A percentile compares a stretch with the other conserved stretches of the same genome.
Evolutionary conservation across 352 stramenopile genomes (phyloP).

Genomic region (Pythium plurisporium): DNA sequence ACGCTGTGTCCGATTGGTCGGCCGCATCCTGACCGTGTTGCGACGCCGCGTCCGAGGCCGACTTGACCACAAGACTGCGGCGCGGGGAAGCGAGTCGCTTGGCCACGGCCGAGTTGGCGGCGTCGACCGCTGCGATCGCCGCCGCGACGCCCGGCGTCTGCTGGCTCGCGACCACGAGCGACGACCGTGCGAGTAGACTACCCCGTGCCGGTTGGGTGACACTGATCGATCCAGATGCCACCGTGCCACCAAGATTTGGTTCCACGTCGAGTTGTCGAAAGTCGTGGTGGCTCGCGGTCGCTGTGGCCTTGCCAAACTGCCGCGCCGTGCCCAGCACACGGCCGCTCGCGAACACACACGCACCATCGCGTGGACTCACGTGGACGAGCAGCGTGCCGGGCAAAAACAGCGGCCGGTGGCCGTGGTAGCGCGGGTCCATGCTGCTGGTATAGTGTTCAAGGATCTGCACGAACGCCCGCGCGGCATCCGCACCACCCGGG

Average conservation of each 20-base stretch:
- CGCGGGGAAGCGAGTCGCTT: conserved; percentile 10
- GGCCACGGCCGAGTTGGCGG: conserved; percentile 24
- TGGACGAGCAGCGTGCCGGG: conserved; percentile 35
- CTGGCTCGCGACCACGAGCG: conserved; percentile 14
- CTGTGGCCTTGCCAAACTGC: conserved; percentile 16
- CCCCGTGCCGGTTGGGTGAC: too few relatives aligned
- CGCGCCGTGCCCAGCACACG: conserved; percentile 6
- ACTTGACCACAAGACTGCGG: conserved; percentile 5
- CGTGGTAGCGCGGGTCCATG: conserved; percentile 43
- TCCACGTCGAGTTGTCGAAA: conserved; percentile 37
- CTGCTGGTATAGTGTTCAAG: conserved; percentile 52
- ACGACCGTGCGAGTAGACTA: conserved; percentile 31
- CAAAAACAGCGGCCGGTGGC: conserved; percentile 33
- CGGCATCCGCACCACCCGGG: too few relatives aligned
- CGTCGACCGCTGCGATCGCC: conserved; percentile 26
- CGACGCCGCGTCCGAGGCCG: neutral
- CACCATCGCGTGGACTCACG: conserved; percentile 42
- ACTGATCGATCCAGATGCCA: too few relatives aligned
- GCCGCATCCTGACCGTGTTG: too few relatives aligned
- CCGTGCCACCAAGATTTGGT: neutral
- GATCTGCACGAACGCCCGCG: conserved; percentile 20
- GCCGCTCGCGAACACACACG: conserved; percentile 35
- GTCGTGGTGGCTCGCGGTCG: conserved; percentile 24
- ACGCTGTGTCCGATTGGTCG: neutral
- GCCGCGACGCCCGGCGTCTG: conserved; percentile 22